Base-by-base conservation (phyloP, 805 yeast genomes). In the Lipomyces lipofer region DNA sequence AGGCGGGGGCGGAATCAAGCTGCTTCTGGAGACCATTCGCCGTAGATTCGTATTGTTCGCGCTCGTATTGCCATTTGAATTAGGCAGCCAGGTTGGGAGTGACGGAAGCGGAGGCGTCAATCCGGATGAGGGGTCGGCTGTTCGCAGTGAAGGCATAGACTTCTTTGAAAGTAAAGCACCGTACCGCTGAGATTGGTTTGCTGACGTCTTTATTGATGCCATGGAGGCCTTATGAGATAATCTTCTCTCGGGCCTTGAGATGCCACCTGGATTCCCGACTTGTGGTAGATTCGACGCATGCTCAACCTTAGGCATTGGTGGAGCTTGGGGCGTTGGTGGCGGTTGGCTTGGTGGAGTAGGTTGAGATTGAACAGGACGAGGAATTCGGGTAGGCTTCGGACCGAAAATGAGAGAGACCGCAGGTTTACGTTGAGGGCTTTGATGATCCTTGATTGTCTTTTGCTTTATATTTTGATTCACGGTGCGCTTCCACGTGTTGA, bases 91-190 rank as follows among this genome's bases (percentile, higher is more conserved):
- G 22, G 27, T 42, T 19, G 56, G 36, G 17, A 49, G 12, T 5
- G 58, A 49, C 4, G 60, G 55, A 8, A 56, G 36, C 21, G 58
- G 52, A 24, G 60, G 55, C 1, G 57, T 48, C 35, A 30, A 15
- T 2, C 21, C 17, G 19, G 52, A 27, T 12, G 48, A 54, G 6
- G 43, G 5, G 12, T 39, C 51, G n/a, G 56, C 47, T 9, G 47
- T 39, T n/a, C 62, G 53, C 9, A 58, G 47, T 4, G 57, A 51
- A 3, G 62, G 62, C 62, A 58, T 58, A 9, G 62, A 58, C 24
- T 58, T 58, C 49, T 58, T 58, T 19, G 62, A 40, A 27, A 58
- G 49, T 12, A 58, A 36, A 6, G 58, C n/a, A 17, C 48, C 48
- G 28, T 49, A 27, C 7, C 55, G 48, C 22, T 30, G 48, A 21